A percentile compares a stretch with the other conserved stretches of the same genome.
Evolutionary conservation across 805 yeast genomes (phyloP).

Genomic region (Candida takata): DNA sequence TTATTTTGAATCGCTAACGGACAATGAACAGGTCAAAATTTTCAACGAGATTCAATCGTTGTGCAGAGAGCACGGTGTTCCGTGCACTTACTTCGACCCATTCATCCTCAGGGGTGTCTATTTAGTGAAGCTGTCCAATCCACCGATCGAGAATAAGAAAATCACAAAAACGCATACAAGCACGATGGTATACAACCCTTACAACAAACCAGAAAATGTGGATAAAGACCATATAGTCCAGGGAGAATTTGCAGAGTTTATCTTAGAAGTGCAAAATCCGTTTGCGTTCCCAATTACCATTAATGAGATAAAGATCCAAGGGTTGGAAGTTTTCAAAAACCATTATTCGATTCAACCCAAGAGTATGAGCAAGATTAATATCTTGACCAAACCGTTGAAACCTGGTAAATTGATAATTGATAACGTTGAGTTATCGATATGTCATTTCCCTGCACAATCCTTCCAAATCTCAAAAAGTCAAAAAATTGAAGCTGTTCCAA

Average conservation of each 20-base stretch:
- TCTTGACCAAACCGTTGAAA: slow-evolving; percentile 41
- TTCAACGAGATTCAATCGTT: slow-evolving; percentile 28
- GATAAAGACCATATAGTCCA: slow-evolving; percentile 37
- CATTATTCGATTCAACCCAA: slow-evolving; percentile 33
- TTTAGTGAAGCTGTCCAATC: slow-evolving; percentile 25
- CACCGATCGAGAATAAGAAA: slow-evolving; percentile 16
- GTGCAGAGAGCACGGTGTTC: slow-evolving; percentile 20
- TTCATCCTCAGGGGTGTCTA: slow-evolving; percentile 47
- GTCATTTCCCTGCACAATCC: slow-evolving; percentile 40
- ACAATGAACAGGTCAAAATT: slow-evolving; percentile 48
- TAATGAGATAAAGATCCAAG: slow-evolving; percentile 35
- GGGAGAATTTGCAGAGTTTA: slow-evolving; percentile 57
- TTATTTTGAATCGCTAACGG: slow-evolving; percentile 45
- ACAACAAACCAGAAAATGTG: slow-evolving; percentile 16
- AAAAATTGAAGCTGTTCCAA: slow-evolving; percentile 18
- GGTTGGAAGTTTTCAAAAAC: slow-evolving; percentile 23
- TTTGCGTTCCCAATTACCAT: slow-evolving; percentile 67
- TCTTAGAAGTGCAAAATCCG: slow-evolving; percentile 66
- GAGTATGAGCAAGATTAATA: slow-evolving; percentile 30
- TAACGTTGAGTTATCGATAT: slow-evolving; percentile 45
- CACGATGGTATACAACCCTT: slow-evolving; percentile 56
- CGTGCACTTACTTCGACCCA: slow-evolving; percentile 65
- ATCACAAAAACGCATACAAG: slow-evolving; percentile 20
- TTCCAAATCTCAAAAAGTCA: slow-evolving; percentile 36
- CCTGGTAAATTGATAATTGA: slow-evolving; percentile 42